These are phyloP conservation scores for Huntiella moniliformis DNA, from an alignment of 2,329 filamentous ascomycete species.

Conservation along the genomic window DNA sequence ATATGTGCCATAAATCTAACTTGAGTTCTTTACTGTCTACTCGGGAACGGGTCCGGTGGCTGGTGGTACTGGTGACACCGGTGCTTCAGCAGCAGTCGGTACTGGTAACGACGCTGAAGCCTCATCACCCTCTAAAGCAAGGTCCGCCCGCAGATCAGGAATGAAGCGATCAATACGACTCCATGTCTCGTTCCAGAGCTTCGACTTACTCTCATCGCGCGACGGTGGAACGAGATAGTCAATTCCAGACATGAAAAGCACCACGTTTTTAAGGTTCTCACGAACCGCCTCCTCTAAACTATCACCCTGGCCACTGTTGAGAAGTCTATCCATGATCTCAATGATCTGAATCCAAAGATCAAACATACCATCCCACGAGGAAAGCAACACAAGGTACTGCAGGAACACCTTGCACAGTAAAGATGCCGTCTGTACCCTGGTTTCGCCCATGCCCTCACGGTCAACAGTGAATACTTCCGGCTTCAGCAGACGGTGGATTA, in stretches of 20 bases:
- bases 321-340: conserved; percentile 84
- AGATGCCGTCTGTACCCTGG: conserved; percentile 75
- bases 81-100: no score
- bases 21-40: no score
- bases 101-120: neutral
- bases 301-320: conserved; percentile 88
- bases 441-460: conserved; percentile 85
- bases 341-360: conserved; percentile 85
- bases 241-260: conserved; percentile 84
- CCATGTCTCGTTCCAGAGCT: conserved; percentile 44
- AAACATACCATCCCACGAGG: conserved; percentile 73
- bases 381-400: conserved; percentile 73
- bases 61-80: no score
- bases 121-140: conserved; percentile 30
- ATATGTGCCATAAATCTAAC: no score
- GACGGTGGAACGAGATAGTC: conserved; percentile 61
- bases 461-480: conserved; percentile 89
- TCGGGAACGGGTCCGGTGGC: no score
- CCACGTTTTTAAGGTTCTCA: conserved; percentile 87
- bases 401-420: conserved; percentile 89
- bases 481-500: conserved; percentile 73
- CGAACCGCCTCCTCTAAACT: conserved; percentile 85
- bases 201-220: conserved; percentile 33
- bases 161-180: conserved; percentile 47
- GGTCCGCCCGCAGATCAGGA: conserved; percentile 37